Evolutionary conservation across 805 yeast species (phyloP).

Genomic region (Hanseniaspora pseudoguilliermondii): DNA sequence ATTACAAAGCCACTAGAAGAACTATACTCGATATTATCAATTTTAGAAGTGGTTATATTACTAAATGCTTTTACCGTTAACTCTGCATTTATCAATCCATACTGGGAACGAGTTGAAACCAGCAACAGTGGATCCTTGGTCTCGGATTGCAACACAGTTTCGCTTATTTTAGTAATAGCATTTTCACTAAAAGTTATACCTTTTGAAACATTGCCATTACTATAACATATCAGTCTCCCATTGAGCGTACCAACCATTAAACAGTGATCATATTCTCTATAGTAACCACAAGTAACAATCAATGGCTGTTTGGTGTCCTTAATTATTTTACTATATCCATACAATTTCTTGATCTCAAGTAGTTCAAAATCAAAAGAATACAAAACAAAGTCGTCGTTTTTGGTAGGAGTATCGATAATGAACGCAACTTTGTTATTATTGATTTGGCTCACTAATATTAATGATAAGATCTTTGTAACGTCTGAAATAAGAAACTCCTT

Average conservation of each 20-base stretch:
- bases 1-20: constrained; percentile 31
- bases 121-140: not conserved
- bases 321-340: not conserved
- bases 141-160: not conserved
- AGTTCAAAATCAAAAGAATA: not conserved
- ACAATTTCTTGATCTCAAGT: not conserved
- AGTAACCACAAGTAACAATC: not conserved
- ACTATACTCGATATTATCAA: constrained; percentile 8
- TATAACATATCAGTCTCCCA: not conserved
- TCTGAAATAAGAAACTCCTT: not conserved
- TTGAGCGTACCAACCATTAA: constrained; percentile 1
- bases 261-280: not conserved
- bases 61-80: not conserved
- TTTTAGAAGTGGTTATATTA: constrained; percentile 1
- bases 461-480: not conserved
- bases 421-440: not conserved
- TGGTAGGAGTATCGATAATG: constrained; percentile 3
- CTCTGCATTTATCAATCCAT: not conserved
- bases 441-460: not conserved
- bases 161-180: not conserved
- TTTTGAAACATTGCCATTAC: too few relatives aligned
- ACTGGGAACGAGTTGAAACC: not conserved
- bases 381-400: not conserved
- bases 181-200: not conserved
- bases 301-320: not conserved